Base-by-base conservation (phyloP, 202 grass and related monocot species). In the Eragrostis tef region DNA sequence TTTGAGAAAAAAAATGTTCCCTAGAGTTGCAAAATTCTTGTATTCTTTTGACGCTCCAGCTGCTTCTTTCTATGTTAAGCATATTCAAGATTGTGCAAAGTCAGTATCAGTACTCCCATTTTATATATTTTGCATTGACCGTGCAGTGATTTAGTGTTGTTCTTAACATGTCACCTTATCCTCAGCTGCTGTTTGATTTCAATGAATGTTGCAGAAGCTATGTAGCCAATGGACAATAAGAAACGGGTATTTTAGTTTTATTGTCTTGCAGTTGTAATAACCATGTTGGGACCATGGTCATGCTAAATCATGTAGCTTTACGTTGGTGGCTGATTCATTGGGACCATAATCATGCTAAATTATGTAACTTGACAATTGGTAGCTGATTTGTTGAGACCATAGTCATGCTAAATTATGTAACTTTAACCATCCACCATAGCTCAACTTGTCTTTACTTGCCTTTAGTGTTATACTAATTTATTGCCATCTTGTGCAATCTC, bases 1-100 rank as follows among this genome's bases (percentile, higher is more conserved):
- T n/a, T n/a, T n/a, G n/a, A n/a, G n/a, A n/a, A n/a, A n/a, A n/a
- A n/a, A n/a, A n/a, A 87, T 73, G 69, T 50, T 41, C 21, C 57
- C 70, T 54, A 36, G 46, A 69, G 7, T 69, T 27, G 49, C 15
- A 74, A 15, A 67, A n/a, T 67, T 71, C 15, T 67, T 60, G 36
- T 53, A 65, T 64, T 9, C 15, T 71, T 62, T 31, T 74, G 19
- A 34, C 64, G 54, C 62, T 71, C 44, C 31, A 64, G 16, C 17
- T 77, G 6, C 34, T 81, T 69, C 20, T 8, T 42, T 70, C 63
- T 31, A 67, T 2, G 21, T 74, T 67, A 81, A 81, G 50, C 16
- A 24, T 52, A n/a, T 24, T 24, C 22, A 45, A 63, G 27, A 44
- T 69, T 39, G 65, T 81, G 75, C 27, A 48, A 81, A 43, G 11